Conservation (phyloP, 2,329 filamentous ascomycete species). For the Talaromyces sp. region DNA sequence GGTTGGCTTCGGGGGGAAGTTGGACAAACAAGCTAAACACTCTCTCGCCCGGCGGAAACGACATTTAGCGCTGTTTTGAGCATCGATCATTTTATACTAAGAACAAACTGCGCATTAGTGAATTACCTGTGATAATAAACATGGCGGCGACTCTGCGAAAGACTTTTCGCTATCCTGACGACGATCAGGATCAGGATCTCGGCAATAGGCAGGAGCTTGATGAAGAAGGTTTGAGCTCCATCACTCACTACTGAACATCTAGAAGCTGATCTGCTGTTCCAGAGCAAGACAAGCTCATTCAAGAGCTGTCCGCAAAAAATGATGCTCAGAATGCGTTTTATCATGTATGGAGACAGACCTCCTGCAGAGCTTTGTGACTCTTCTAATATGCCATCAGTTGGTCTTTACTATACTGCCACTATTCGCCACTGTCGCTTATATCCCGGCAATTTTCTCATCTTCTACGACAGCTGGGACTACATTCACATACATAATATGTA, state of each 20-base stretch:
- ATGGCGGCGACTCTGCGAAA: slow-evolving; percentile 61
- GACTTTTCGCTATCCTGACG: slow-evolving; percentile 69
- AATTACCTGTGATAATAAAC: neutral
- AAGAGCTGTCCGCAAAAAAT: slow-evolving; percentile 29
- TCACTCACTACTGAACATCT: neutral
- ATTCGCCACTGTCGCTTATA: slow-evolving; percentile 23
- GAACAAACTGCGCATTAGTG: neutral
- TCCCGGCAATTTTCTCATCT: slow-evolving; percentile 24
- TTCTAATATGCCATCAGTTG: slow-evolving; percentile 14
- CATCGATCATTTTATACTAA: neutral
- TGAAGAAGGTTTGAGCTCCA: slow-evolving; percentile 57
- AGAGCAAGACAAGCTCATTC: slow-evolving; percentile 40
- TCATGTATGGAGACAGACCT: slow-evolving; percentile 26
- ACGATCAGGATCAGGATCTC: slow-evolving; percentile 42
- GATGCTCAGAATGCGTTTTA: slow-evolving; percentile 36
- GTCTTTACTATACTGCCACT: slow-evolving; percentile 35
- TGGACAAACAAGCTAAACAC: neutral
- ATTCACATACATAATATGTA: slow-evolving; percentile 25
- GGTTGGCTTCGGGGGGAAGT: neutral
- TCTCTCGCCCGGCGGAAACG: neutral
- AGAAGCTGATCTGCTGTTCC: slow-evolving; percentile 9
- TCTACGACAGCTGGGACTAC: slow-evolving; percentile 16
- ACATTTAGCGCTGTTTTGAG: neutral
- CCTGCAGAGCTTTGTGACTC: neutral
- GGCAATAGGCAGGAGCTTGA: slow-evolving; percentile 61